Conservation (phyloP, 2,329 filamentous ascomycete species). For the Monosporascus sp. region DNA sequence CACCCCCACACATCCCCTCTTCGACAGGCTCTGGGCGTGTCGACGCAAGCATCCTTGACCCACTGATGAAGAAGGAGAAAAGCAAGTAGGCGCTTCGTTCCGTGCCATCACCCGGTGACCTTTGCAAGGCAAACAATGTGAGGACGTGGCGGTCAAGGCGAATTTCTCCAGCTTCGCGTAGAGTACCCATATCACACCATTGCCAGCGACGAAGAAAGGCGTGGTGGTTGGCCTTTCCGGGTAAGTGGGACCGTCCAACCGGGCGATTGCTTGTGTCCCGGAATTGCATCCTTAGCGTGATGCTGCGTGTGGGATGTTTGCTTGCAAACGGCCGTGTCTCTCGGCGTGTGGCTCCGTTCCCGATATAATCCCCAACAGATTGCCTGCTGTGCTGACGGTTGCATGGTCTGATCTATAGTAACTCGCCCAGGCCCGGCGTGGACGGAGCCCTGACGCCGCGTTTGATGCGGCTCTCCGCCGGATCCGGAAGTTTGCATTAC, state of each 20-base stretch:
- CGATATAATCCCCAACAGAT: neutral
- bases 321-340: neutral
- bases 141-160: neutral
- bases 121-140: neutral
- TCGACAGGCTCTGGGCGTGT: neutral
- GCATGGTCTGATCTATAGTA: neutral
- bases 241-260: neutral
- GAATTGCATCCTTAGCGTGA: neutral
- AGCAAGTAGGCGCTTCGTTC: slow-evolving; percentile 10
- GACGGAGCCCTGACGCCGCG: neutral
- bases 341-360: neutral
- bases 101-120: slow-evolving; percentile 2
- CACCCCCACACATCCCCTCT: neutral
- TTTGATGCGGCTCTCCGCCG: neutral
- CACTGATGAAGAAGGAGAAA: neutral
- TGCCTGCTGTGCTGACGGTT: neutral
- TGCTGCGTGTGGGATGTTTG: neutral
- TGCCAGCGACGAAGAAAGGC: neutral
- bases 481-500: neutral
- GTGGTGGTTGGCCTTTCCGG: neutral
- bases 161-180: neutral
- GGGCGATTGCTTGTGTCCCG: neutral
- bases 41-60: slow-evolving; percentile 7
- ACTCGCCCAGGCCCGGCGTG: neutral
- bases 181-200: neutral